Evolutionary conservation across 140 eudicot species (phyloP).

Genomic region (Stevia rebaudiana): DNA sequence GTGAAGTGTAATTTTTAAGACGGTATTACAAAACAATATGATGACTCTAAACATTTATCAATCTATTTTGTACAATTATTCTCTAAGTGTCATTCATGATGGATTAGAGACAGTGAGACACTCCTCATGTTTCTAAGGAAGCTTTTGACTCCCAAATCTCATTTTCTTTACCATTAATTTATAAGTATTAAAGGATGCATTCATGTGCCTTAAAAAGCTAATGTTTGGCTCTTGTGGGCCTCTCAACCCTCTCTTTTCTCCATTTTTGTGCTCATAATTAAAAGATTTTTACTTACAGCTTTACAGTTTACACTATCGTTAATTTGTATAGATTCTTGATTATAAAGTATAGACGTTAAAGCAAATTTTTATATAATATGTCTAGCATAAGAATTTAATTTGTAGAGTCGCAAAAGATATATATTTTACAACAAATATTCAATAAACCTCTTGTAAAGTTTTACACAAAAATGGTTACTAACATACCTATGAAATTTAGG

Average conservation of each 20-base stretch:
- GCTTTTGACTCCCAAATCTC: conserved; percentile 35
- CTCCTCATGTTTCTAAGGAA: conserved; percentile 37
- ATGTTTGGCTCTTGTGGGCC: conserved; percentile 40
- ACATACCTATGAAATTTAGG: neutral
- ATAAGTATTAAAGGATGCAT: conserved; percentile 15
- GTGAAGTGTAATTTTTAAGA: neutral
- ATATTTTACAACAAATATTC: neutral
- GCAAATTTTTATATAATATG: neutral
- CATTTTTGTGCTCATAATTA: conserved; percentile 15
- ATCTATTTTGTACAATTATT: neutral
- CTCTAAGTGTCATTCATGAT: conserved; percentile 27
- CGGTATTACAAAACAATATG: neutral
- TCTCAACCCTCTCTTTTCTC: conserved; percentile 7
- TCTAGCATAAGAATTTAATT: neutral
- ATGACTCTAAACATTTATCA: neutral
- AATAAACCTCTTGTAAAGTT: neutral
- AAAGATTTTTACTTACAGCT: neutral
- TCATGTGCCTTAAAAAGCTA: conserved; percentile 33
- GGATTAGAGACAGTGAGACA: conserved; percentile 24
- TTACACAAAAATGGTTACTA: neutral
- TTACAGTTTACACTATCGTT: conserved; percentile 1
- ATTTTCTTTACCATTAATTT: conserved; percentile 21
- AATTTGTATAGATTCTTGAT: neutral
- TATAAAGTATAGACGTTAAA: neutral
- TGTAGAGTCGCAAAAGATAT: neutral